Percentiles rank a stretch among this genome's conserved stretches.
These are phyloP conservation scores for Fomes fomentarius DNA, from an alignment of 1,284 basidiomycete species.

Conservation along the genomic window DNA sequence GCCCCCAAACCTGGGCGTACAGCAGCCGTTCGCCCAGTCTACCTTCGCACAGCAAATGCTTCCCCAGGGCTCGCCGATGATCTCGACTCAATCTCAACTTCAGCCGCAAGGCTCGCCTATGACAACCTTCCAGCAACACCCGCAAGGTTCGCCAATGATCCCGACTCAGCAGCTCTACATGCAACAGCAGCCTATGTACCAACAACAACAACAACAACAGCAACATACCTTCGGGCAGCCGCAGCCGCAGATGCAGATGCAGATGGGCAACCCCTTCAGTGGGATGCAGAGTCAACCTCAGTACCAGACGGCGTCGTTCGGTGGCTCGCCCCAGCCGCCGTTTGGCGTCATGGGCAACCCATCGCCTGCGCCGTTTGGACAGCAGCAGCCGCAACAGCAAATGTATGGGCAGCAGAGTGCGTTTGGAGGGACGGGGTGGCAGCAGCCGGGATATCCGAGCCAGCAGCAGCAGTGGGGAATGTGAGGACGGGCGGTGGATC, in stretches of 20 bases:
- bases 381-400: constrained; percentile 15
- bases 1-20: constrained; percentile 1
- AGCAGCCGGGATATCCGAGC: constrained; percentile 18
- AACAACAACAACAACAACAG: no score
- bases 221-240: no score
- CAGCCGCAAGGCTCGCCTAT: constrained; percentile 21
- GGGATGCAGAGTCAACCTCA: constrained; percentile 24
- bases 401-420: constrained; percentile 28
- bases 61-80: constrained; percentile 7
- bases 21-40: constrained; percentile 11
- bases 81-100: constrained; percentile 20
- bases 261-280: constrained; percentile 27
- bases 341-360: constrained; percentile 16
- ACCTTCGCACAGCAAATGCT: constrained; percentile 20
- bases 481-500: constrained; percentile 15
- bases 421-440: constrained; percentile 34
- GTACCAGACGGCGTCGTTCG: constrained; percentile 19
- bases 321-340: constrained; percentile 15
- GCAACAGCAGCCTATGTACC: constrained; percentile 23
- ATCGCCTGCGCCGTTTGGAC: constrained; percentile 11
- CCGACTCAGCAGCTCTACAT: constrained; percentile 18
- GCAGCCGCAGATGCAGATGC: constrained; percentile 22
- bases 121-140: constrained; percentile 2
- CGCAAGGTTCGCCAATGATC: constrained; percentile 25
- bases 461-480: constrained; percentile 26